Base-by-base conservation (phyloP, 768 basidiomycete species). In the Calocera cornea region DNA sequence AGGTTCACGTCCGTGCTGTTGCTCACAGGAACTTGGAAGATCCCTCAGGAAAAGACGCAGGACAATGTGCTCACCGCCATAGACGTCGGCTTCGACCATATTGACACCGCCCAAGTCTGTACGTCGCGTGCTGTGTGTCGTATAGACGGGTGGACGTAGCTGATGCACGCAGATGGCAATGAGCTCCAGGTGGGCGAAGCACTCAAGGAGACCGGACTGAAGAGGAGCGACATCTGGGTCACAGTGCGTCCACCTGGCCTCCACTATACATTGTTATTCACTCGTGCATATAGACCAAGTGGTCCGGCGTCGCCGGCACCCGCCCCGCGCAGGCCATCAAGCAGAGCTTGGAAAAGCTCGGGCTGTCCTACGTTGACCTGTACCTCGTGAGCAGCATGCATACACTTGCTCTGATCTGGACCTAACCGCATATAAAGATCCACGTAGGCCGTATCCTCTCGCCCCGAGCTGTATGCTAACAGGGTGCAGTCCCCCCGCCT, bases 381-480 rank as follows among this genome's bases (percentile, higher is more conserved):
- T 90, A 90, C 76, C 83, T 90, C 47, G 83, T 90, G 40, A 88
- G 90, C 70, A 88, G 90, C 70, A 44, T 44, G 2, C 86, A 87
- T 0, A 24, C 5, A 0, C 75, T 69, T 10, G 70, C 54, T 33
- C 54, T 31, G 14, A 19, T 5, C 2, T 19, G 5, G 22, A 19
- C 19, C 44, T 33, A 33, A 12, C 31, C 14, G 22, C 54, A 60
- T 22, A 33, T 33, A 33, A 11, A 60, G 54, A 60, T 60, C 22
- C 54, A 60, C 54, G 54, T 60, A 60, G 31, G 54, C 11, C 54
- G n/a, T n/a, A n/a, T n/a, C n/a, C n/a, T n/a, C n/a, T n/a, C n/a
- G n/a, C n/a, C n/a, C n/a, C n/a, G n/a, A n/a, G 44, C 24, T 47
- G 16, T 47, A 17, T 19, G 8, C 44, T 47, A 19, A 5, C 19